Evolutionary conservation across 2,329 filamentous ascomycete genomes (phyloP).

Genomic region (Aspergillus sp.): DNA sequence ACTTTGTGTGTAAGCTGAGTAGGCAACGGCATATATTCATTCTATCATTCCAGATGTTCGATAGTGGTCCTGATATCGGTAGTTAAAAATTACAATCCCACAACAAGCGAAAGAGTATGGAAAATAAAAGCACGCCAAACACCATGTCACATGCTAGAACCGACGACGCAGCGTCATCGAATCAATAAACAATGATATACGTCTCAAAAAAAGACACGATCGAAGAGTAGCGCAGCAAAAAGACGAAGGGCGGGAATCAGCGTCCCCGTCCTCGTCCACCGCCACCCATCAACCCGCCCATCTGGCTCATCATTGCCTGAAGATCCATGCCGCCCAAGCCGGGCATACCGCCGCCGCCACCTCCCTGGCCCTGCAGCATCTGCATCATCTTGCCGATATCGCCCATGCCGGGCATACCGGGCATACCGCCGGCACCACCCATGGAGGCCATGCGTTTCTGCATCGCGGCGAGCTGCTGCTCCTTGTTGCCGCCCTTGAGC

Average conservation of each 20-base stretch:
- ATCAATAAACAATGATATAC: constrained; percentile 12
- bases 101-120: neutral
- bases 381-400: constrained; percentile 94
- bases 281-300: constrained; percentile 61
- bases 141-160: constrained; percentile 15
- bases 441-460: constrained; percentile 92
- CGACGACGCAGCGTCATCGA: constrained; percentile 6
- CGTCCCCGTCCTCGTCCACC: constrained; percentile 34
- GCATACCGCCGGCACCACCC: constrained; percentile 68
- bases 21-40: too few species aligned
- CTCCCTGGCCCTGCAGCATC: constrained; percentile 79
- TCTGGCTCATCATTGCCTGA: constrained; percentile 73
- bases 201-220: constrained; percentile 15
- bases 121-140: constrained; percentile 15
- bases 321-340: constrained; percentile 56
- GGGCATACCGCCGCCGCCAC: constrained; percentile 66
- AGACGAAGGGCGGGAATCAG: constrained; percentile 12
- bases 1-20: too few species aligned
- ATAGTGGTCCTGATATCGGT: too few species aligned
- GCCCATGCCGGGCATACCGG: constrained; percentile 75
- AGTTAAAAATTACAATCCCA: neutral
- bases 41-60: too few species aligned
- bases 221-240: neutral
- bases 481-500: constrained; percentile 86
- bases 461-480: constrained; percentile 94